phyloP scores from a whole-genome alignment of 192 early-diverging fungal genomes.

The Dissophora globulifera region DNA sequence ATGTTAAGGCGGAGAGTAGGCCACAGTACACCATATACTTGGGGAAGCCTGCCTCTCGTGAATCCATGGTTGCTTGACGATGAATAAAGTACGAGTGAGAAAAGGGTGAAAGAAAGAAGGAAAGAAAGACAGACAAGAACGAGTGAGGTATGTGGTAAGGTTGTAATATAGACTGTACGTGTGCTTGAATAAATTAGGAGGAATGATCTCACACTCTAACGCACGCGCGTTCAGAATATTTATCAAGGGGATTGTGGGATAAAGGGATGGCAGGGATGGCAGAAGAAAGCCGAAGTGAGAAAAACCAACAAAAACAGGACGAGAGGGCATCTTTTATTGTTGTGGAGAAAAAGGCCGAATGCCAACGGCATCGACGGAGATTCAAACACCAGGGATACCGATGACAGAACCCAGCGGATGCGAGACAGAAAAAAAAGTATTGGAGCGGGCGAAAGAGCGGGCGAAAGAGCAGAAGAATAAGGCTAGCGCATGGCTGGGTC shows the following conservation, averaged over 20 bases:
- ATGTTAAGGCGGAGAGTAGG: constrained; percentile 49
- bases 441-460: too few relatives aligned
- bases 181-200: too few relatives aligned
- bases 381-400: too few relatives aligned
- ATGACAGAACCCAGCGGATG: too few relatives aligned
- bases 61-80: constrained; percentile 44
- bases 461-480: too few relatives aligned
- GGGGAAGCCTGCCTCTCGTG: constrained; percentile 48
- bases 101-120: background rate
- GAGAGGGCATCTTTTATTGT: too few relatives aligned
- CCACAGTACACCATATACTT: constrained; percentile 58
- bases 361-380: too few relatives aligned
- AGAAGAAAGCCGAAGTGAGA: background rate
- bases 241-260: background rate
- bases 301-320: background rate
- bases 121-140: background rate
- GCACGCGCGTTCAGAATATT: too few relatives aligned
- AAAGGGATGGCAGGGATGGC: background rate
- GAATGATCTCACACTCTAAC: too few relatives aligned
- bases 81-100: too few relatives aligned
- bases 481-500: too few relatives aligned
- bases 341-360: too few relatives aligned
- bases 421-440: background rate
- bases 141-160: background rate
- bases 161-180: background rate